Percentiles rank a stretch among this genome's conserved stretches.
Conservation (phyloP, 73 alveolate genomes). For the Durusdinium trenchii region DNA sequence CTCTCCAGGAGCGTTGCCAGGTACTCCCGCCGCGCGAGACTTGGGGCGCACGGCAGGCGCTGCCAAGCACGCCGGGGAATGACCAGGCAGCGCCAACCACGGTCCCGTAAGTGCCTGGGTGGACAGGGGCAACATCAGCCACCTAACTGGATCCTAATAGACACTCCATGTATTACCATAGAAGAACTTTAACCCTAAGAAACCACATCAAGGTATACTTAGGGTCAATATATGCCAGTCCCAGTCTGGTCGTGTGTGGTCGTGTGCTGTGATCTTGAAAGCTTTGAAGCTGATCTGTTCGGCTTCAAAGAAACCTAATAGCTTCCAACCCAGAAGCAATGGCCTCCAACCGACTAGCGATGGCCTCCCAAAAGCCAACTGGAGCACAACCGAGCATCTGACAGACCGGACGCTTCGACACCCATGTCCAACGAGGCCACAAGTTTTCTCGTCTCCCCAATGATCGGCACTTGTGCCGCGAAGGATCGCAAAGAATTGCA, state of each 20-base stretch:
- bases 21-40: not conserved
- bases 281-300: not conserved
- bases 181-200: not conserved
- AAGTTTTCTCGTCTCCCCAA: not conserved
- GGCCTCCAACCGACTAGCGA: no score
- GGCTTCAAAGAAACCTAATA: not conserved
- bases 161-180: not conserved
- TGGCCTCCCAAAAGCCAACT: not conserved
- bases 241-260: not conserved
- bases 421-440: not conserved
- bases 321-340: no score
- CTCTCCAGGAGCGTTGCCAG: conserved; percentile 11
- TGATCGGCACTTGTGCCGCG: not conserved
- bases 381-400: not conserved
- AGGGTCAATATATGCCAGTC: not conserved
- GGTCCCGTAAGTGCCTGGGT: conserved; percentile 16
- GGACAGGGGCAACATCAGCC: not conserved
- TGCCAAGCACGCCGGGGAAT: conserved; percentile 68
- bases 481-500: not conserved
- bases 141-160: not conserved
- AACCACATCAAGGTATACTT: not conserved
- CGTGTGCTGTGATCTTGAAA: not conserved
- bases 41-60: conserved; percentile 20
- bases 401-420: not conserved
- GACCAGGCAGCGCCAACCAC: conserved; percentile 92